Percentiles rank a stretch among this genome's conserved stretches.
phyloP scores from a whole-genome alignment of 768 basidiomycete species.

The Boletellus emodensis region DNA sequence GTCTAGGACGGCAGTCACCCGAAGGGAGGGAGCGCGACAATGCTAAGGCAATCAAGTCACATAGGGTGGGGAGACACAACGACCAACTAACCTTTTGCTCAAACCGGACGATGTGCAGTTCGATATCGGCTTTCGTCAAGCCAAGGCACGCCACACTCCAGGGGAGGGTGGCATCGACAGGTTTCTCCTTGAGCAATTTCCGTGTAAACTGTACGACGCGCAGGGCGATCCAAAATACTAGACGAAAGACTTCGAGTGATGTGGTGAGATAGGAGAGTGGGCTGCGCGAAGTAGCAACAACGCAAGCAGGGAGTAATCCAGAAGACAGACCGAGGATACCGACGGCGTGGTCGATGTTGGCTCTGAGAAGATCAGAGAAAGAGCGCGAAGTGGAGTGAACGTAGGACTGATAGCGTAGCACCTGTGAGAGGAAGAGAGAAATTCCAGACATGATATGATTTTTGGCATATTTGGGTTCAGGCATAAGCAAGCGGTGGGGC shows the following conservation, averaged over 20 bases:
- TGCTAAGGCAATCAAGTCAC: conserved; percentile 6
- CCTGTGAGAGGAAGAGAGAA: conserved; percentile 48
- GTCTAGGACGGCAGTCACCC: conserved; percentile 50
- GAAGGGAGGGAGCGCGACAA: conserved; percentile 29
- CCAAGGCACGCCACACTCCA: conserved; percentile 46
- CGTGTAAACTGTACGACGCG: conserved; percentile 36
- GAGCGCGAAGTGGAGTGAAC: conserved; percentile 24
- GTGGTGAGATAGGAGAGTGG: conserved; percentile 40
- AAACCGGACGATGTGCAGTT: conserved; percentile 25
- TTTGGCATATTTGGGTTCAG: conserved; percentile 32
- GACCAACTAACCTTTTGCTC: conserved; percentile 17
- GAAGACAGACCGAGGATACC: conserved; percentile 55
- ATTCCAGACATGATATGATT: conserved; percentile 51
- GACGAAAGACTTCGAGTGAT: conserved; percentile 45
- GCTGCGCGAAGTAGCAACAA: conserved; percentile 42
- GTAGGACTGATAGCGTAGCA: conserved; percentile 49
- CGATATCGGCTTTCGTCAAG: conserved; percentile 22
- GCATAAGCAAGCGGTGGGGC: conserved; percentile 38
- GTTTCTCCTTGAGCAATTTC: conserved; percentile 13
- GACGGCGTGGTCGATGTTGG: conserved; percentile 31
- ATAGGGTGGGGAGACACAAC: neutral
- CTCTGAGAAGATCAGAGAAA: conserved; percentile 29
- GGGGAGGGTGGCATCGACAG: conserved; percentile 28
- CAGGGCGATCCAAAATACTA: conserved; percentile 51
- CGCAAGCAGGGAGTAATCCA: conserved; percentile 51